Percentiles rank a stretch among this genome's conserved stretches.
Evolutionary conservation across 2,329 filamentous ascomycete species (phyloP).

Genomic region (Torrubiellomyces zombiae): DNA sequence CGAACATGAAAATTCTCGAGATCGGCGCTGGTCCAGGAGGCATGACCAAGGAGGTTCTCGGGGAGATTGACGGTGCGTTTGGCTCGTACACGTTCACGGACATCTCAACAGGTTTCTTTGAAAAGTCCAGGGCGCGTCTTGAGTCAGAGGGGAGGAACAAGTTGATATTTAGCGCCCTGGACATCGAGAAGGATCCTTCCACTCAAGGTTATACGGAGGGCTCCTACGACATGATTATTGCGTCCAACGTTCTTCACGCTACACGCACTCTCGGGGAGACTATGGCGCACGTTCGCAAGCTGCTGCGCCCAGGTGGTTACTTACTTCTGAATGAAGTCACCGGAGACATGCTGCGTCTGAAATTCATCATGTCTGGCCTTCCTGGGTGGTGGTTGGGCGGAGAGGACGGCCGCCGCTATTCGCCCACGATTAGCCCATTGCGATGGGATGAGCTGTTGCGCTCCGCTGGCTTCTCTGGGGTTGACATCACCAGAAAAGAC

Average conservation of each 20-base stretch:
- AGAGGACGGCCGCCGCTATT: slow-evolving; percentile 3
- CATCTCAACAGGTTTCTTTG: slow-evolving; percentile 23
- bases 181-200: slow-evolving; percentile 10
- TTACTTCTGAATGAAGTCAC: slow-evolving; percentile 5
- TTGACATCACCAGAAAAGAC: slow-evolving; percentile 2
- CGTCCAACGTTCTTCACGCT: slow-evolving; percentile 21
- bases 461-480: slow-evolving; percentile 4
- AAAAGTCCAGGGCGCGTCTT: slow-evolving; percentile 15
- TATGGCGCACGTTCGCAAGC: slow-evolving; percentile 5
- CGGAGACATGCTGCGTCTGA: slow-evolving; percentile 1
- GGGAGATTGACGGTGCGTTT: slow-evolving; percentile 13
- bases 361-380: slow-evolving; percentile 4
- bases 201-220: slow-evolving; percentile 14
- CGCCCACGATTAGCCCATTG: slow-evolving; percentile 1
- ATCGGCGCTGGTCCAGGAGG: slow-evolving; percentile 27
- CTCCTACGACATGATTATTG: slow-evolving; percentile 22
- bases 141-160: slow-evolving; percentile 5
- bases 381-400: slow-evolving; percentile 4
- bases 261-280: slow-evolving; percentile 12
- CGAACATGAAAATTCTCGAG: slow-evolving; percentile 23
- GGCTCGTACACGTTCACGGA: slow-evolving; percentile 27
- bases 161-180: slow-evolving; percentile 9
- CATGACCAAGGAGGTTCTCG: slow-evolving; percentile 19
- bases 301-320: slow-evolving; percentile 5
- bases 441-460: slow-evolving; percentile 3